These are phyloP conservation scores for Colletotrichum ledebouriae DNA, from an alignment of 2,329 filamentous ascomycete genomes.

Conservation along the genomic window DNA sequence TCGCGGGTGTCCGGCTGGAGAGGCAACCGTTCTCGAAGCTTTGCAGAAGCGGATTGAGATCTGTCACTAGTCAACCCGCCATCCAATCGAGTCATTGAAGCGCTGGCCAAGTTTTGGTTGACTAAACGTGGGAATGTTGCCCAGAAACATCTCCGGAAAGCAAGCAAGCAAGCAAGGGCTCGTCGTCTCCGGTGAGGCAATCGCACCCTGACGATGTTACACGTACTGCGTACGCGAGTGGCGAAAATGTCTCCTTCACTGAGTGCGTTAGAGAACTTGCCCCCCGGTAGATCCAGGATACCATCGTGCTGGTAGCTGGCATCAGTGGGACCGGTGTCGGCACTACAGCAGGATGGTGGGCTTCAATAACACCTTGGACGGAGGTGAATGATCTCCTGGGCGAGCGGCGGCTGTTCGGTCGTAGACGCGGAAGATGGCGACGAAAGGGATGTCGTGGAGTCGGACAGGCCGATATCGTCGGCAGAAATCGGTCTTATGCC, in stretches of 20 bases:
- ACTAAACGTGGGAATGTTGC: slow-evolving; percentile 29
- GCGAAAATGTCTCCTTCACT: slow-evolving; percentile 8
- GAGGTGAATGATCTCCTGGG: slow-evolving; percentile 20
- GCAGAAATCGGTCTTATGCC: slow-evolving; percentile 26
- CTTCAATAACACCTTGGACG: slow-evolving; percentile 25
- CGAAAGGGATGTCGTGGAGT: slow-evolving; percentile 24
- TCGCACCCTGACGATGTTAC: slow-evolving; percentile 6
- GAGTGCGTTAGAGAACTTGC: slow-evolving; percentile 9
- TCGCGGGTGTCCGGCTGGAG: slow-evolving; percentile 22
- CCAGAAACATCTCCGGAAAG: slow-evolving; percentile 12
- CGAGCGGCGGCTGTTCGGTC: slow-evolving; percentile 29
- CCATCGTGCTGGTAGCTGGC: slow-evolving; percentile 26
- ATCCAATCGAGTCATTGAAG: slow-evolving; percentile 30
- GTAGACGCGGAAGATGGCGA: slow-evolving; percentile 35
- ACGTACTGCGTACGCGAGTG: slow-evolving; percentile 6
- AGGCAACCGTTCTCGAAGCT: slow-evolving; percentile 36
- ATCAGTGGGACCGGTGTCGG: slow-evolving; percentile 19
- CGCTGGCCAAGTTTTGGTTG: slow-evolving; percentile 3
- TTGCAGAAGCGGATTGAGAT: slow-evolving; percentile 23
- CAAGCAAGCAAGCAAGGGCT: slow-evolving; percentile 21
- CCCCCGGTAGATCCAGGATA: slow-evolving; percentile 11
- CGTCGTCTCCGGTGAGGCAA: background rate
- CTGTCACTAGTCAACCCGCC: slow-evolving; percentile 18
- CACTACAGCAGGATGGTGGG: slow-evolving; percentile 19
- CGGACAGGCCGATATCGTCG: slow-evolving; percentile 7